A percentile compares a stretch with the other conserved stretches of the same genome.
Conservation (phyloP, 495 filamentous ascomycete genomes). For the Aspergillus sclerotioniger region DNA sequence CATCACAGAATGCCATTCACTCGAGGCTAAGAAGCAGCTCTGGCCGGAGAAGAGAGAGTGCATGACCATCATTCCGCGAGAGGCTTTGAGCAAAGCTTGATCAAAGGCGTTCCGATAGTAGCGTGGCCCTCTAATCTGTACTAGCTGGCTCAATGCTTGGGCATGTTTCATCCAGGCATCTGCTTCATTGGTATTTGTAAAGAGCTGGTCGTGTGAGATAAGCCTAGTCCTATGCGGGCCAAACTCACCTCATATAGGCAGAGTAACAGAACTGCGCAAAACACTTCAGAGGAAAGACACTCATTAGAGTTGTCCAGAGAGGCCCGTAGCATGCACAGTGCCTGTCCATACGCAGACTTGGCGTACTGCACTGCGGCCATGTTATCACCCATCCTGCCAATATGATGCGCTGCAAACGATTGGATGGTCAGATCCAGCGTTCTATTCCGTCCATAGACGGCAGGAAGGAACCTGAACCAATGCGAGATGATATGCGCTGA, state of each 20-base stretch:
- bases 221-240: not conserved
- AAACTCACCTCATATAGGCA: conserved; percentile 35
- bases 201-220: conserved; percentile 24
- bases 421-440: conserved; percentile 32
- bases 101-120: conserved; percentile 30
- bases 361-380: conserved; percentile 29
- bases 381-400: conserved; percentile 25
- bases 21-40: conserved; percentile 29
- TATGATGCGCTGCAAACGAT: conserved; percentile 33
- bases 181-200: conserved; percentile 30
- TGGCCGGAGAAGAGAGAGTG: conserved; percentile 35
- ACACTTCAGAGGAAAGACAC: conserved; percentile 29
- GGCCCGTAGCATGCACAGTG: conserved; percentile 25
- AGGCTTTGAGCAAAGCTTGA: conserved; percentile 27
- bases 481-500: conserved; percentile 21
- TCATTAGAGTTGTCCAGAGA: conserved; percentile 25
- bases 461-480: conserved; percentile 33
- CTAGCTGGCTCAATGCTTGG: conserved; percentile 32
- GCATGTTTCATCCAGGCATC: conserved; percentile 41
- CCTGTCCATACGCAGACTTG: conserved; percentile 29
- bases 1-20: conserved; percentile 35
- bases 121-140: conserved; percentile 25
- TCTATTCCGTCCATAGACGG: conserved; percentile 29
- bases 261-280: conserved; percentile 34
- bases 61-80: conserved; percentile 38